Percentiles rank a stretch among this genome's conserved stretches.
Conservation (phyloP, 1,139 yeast species). For the Eremothecium sinecaudum region DNA sequence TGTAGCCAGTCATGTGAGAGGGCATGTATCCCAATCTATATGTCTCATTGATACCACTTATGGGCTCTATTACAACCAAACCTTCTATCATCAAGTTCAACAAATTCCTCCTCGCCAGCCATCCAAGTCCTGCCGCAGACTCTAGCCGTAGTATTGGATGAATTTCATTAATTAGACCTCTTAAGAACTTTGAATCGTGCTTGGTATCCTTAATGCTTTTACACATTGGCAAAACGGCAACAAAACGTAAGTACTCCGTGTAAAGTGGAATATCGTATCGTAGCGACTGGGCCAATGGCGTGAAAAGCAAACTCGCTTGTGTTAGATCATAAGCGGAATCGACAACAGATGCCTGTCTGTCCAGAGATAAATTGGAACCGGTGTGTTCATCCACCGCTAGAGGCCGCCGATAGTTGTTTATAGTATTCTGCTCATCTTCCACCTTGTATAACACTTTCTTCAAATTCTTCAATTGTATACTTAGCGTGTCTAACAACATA, state of each 20-base stretch:
- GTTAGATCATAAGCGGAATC: constrained; percentile 9
- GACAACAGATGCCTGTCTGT: constrained; percentile 14
- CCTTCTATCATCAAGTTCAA: constrained; percentile 69
- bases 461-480: constrained; percentile 60
- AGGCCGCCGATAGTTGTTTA: constrained; percentile 15
- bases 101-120: constrained; percentile 50
- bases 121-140: constrained; percentile 50
- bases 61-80: constrained; percentile 74
- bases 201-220: constrained; percentile 31
- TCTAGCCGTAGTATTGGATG: constrained; percentile 61
- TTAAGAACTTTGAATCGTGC: constrained; percentile 50
- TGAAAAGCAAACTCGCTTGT: constrained; percentile 29
- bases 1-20: constrained; percentile 10
- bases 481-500: constrained; percentile 52
- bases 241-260: constrained; percentile 32
- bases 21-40: constrained; percentile 31
- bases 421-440: constrained; percentile 31
- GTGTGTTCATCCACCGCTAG: constrained; percentile 14
- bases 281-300: constrained; percentile 49
- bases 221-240: constrained; percentile 28
- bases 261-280: constrained; percentile 46
- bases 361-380: constrained; percentile 17
- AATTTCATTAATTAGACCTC: constrained; percentile 58
- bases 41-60: constrained; percentile 72
- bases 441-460: constrained; percentile 47